Evolutionary conservation across 1,284 basidiomycete genomes (phyloP), one percentile per base, ranked within the genome.

Genomic region (Cutaneotrichosporon arboriforme): DNA sequence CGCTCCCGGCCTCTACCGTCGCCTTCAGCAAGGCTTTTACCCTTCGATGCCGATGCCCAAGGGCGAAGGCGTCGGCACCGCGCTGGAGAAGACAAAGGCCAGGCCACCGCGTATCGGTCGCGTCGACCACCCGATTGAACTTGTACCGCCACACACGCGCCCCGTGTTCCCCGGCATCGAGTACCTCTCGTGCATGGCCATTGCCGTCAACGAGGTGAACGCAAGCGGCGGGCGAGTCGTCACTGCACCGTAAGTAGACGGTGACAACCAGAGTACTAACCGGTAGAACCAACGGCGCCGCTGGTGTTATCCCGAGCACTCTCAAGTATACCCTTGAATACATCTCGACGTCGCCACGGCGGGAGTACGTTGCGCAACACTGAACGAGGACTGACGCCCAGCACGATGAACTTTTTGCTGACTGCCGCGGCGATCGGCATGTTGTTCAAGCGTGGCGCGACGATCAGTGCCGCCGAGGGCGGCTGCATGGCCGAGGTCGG

Each of bases 371-470:
- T 9, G 23, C 34, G 41, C 43, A 9, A n/a, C 36, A 46, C 39
- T 18, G 15, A 31, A 31, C 26, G 26, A 31, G 5, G 26, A 31
- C 23, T 39, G 42, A 8, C 54, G n/a, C 12, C 37, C 26, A 64
- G 57, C 49, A 81, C 93, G 12, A 80, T 85, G 72, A 96, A 91
- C 0, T 92, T 92, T 73, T 70, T 93, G 42, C 76, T 92, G 50
- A 91, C 88, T 3, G 87, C 90, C 43, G 79, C 87, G 0, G 91
- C 92, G 2, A 77, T 97, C 51, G 92, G 92, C 4, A 97, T 97
- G 94, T 78, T 97, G 17, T 97, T 94, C 80, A 97, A 97, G 72
- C 83, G 93, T 51, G 93, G 93, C 20, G 93, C 91, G 51, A 97
- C 93, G 1, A 97, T 97, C 47, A 89, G 86, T 40, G 94, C 93